Base-by-base conservation (phyloP, 139 green algal species). In the Chlorella vulgaris region DNA sequence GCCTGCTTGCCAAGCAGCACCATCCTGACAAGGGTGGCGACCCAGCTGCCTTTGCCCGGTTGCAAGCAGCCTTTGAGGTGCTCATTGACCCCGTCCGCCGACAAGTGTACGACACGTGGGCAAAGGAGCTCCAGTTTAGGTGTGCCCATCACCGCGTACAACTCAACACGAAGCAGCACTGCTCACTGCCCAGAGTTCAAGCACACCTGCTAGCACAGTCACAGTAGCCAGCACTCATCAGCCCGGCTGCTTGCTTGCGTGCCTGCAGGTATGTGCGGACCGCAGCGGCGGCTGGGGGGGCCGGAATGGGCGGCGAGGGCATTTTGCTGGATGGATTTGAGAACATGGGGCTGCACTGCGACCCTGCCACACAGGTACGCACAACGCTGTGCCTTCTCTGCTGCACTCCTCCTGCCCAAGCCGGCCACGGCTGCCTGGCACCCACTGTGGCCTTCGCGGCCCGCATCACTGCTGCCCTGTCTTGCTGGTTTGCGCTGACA, bases 1-100 rank as follows among this genome's bases (percentile, higher is more conserved):
- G 90, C 15, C 84, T 62, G 29, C 43, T 91, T 15, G 85, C 90
- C 29, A 90, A 90, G 36, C 74, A 75, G 36, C 85, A 86, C 31
- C 94, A 98, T 51, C 94, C 94, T 4, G 94, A 98, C 86, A 97
- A 97, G 79, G 92, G 94, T 7, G 94, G 94, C 39, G 76, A 91
- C 55, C 76, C 83, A 7, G 77, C 50, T 0, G 26, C 40, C 0
- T 96, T 96, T 78, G 61, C 47, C 0, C 61, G 47, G 7, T 47
- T 97, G 5, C 88, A 91, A 74, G 43, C 83, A 2, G 92, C 93
- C 0, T 96, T 91, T 77, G 86, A 91, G 69, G 80, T 85, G 42
- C 88, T 97, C 24, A 82, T 69, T 4, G 83, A 96, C 71, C 84
- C 90, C 1, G 70, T 85, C n/a, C 38, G 58, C 21, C 74, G 80